Evolutionary conservation across 768 basidiomycete genomes (phyloP), one percentile per base, ranked within the genome.

Genomic region (Termitomyces sp.): DNA sequence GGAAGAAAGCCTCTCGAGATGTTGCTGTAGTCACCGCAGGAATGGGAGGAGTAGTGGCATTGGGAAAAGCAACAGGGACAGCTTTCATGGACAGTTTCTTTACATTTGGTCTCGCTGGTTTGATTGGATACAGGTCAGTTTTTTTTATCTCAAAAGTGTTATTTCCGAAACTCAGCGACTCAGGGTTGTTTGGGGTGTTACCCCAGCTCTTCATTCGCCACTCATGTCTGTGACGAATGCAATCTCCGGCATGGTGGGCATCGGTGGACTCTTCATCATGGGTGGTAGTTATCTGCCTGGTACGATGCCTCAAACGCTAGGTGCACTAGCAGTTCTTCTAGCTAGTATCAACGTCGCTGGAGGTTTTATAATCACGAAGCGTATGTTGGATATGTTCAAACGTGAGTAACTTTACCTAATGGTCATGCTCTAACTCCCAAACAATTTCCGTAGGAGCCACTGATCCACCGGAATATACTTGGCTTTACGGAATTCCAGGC

Each of bases 371-470:
- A 88, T 94, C 65, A 93, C 91, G 24, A 93, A 93, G 71, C 86
- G 92, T 45, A 95, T 95, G 93, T 76, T 95, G 60, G 91, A 94
- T 67, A 92, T 95, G 88, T 95, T 95, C 72, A 91, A 89, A 74
- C 86, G 93, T 89, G 70, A 61, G 80, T 54, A 9, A 3, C 47
- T 27, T 49, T 31, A 55, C 15, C 22, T 13, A 18, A 33, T 9
- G 18, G 52, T 41, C 47, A 12, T 20, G 55, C 39, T 18, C 18
- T 57, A 18, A 37, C 31, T 58, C 12, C 13, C 12, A 45, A 24
- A 24, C 57, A 63, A n/a, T 15, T 53, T 31, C 36, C 57, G 31
- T 63, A 90, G 88, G 89, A 36, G 85, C 86, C 15, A 86, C 84
- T 53, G 93, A 95, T 72, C 93, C 93, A 9, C 91, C 93, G 5